Conservation (phyloP, 768 basidiomycete genomes). For the Postia placenta region DNA sequence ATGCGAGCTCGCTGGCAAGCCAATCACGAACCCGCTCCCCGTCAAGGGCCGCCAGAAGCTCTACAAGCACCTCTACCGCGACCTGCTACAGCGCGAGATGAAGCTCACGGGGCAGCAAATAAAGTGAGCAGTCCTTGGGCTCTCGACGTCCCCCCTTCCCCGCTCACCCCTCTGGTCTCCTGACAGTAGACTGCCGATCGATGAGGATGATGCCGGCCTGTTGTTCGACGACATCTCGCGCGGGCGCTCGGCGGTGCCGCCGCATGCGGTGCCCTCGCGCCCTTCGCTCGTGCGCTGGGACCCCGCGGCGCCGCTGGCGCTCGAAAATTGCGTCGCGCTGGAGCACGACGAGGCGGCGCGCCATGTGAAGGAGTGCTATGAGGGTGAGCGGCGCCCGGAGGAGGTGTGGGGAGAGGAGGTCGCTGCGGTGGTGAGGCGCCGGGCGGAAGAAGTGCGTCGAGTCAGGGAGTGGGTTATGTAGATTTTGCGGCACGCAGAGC, state of each 20-base stretch:
- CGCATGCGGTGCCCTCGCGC: constrained; percentile 63
- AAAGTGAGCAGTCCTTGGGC: constrained; percentile 38
- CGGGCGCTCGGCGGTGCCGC: constrained; percentile 73
- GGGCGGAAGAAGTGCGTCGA: constrained; percentile 53
- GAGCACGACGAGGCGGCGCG: constrained; percentile 67
- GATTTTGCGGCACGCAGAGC: not conserved
- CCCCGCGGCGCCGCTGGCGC: constrained; percentile 47
- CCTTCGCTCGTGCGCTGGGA: constrained; percentile 86
- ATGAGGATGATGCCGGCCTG: constrained; percentile 76
- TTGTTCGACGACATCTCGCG: constrained; percentile 86
- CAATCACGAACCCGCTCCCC: constrained; percentile 76
- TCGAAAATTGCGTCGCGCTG: constrained; percentile 86
- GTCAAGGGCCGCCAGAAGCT: constrained; percentile 82
- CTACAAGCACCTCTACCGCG: constrained; percentile 73
- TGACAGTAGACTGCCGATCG: constrained; percentile 66
- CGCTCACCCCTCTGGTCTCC: not conserved
- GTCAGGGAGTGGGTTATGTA: constrained; percentile 49
- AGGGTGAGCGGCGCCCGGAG: constrained; percentile 28
- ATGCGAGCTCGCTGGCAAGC: constrained; percentile 79
- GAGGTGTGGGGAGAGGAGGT: constrained; percentile 71
- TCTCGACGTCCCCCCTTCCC: not conserved
- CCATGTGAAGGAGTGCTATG: constrained; percentile 45
- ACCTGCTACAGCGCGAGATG: constrained; percentile 69
- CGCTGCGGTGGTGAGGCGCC: constrained; percentile 47
- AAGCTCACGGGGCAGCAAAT: constrained; percentile 51